Evolutionary conservation across 345 rosid species (phyloP).

Genomic region (Angophora floribunda): DNA sequence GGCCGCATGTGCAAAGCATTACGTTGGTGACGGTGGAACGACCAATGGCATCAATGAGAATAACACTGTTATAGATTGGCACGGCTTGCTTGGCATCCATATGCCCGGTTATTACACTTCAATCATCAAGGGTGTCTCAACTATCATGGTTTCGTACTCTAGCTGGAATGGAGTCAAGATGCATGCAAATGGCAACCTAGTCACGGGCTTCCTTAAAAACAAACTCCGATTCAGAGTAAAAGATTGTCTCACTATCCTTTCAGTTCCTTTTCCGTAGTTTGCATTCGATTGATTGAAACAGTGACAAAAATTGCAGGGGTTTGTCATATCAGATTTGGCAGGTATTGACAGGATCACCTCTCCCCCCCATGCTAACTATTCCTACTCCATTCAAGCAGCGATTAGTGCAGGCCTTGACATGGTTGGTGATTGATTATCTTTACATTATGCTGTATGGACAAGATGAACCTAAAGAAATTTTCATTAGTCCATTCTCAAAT

Average conservation of each 20-base stretch:
- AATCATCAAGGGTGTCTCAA: constrained; percentile 75
- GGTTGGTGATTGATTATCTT: constrained; percentile 11
- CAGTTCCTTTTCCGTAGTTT: neutral
- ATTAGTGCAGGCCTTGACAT: constrained; percentile 59
- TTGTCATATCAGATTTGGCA: constrained; percentile 60
- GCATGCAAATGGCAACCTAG: constrained; percentile 54
- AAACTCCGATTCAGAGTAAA: constrained; percentile 59
- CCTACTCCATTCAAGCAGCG: constrained; percentile 38
- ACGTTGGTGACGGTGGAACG: constrained; percentile 95
- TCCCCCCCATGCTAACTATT: constrained; percentile 55
- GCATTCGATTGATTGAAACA: neutral
- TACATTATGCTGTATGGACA: neutral
- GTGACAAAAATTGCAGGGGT: constrained; percentile 24
- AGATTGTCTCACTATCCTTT: neutral
- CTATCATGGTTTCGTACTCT: constrained; percentile 85
- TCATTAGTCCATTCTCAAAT: neutral
- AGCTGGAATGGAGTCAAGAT: constrained; percentile 88
- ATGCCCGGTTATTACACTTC: constrained; percentile 71
- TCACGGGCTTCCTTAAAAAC: constrained; percentile 72
- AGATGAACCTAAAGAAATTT: neutral
- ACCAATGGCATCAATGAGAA: constrained; percentile 58
- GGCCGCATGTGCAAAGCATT: constrained; percentile 94
- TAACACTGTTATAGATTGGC: constrained; percentile 46
- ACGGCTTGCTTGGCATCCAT: constrained; percentile 53
- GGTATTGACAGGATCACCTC: constrained; percentile 62